Base-by-base conservation (phyloP, 2,329 filamentous ascomycete species). In the Ceratocystis cubensis region DNA sequence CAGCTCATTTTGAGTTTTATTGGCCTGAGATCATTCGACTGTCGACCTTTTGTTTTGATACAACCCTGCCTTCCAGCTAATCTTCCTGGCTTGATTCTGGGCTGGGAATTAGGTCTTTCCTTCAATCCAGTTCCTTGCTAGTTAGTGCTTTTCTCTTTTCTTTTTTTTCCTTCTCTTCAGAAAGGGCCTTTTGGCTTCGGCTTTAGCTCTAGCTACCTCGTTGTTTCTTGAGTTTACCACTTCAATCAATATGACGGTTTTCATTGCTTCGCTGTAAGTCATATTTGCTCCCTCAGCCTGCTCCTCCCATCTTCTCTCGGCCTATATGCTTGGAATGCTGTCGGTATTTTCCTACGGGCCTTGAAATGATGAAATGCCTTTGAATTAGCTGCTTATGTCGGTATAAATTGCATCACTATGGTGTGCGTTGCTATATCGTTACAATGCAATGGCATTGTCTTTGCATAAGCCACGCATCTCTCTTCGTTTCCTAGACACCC, bases 211-310 rank as follows among this genome's bases (percentile, higher is more conserved):
- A 59, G 56, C 56, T 59, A 33, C 20, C 25, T n/a, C 22, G 56
- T 57, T 57, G 53, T 57, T 33, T 57, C 53, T 30, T 13, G 37
- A 41, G 37, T 4, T 41, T 15, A 41, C 37, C 13, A 1, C 37
- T 41, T 41, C 37, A 41, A 41, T 71, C 76, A 76, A 62, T 69
- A 81, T 81, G 79, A 81, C 79, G 13, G 76, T 81, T 70, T 81
- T 82, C 69, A 75, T 82, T 69, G 79, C 77, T 68, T 79, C 78
- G n/a, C 73, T 79, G 77, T 79, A 74, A 75, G 78, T 75, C 13
- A 7, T 65, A n/a, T 62, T 30, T 20, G 13, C 48, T 8, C 33
- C 10, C 1, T 8, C 13, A 30, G 15, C 6, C 8, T 44, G 30
- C 10, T 10, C 30, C 30, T 7, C 30, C 56, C 13, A n/a, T 61